Evolutionary conservation across 352 stramenopile genomes (phyloP), one percentile per base, ranked within the genome.

Genomic region (Phytophthora citrophthora): DNA sequence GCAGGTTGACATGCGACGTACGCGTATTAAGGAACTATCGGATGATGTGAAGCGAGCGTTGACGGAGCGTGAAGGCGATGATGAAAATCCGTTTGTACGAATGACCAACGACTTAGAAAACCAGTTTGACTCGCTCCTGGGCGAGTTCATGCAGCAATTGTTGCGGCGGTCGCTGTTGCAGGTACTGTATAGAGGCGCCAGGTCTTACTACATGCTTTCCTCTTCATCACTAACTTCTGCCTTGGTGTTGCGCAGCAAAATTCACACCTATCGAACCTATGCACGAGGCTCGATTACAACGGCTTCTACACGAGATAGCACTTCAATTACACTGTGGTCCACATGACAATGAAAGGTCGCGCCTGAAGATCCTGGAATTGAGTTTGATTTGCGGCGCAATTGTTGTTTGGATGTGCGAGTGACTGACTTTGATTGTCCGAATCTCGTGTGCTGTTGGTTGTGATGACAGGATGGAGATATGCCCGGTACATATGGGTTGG

Each of bases 61-160:
- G 20, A 93, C 82, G 0, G 85, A 89, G 8, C 72, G 76, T 15
- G 77, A 91, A 53, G 84, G 79, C 7, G 76, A 91, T 16, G 58
- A 73, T 26, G 88, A 90, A 20, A 94, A 94, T 40, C 77, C 76
- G 20, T 95, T 94, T 57, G 78, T 90, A 16, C 74, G 77, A 12
- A 89, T 89, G 66, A 95, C 87, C 5, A 77, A 80, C 46, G 84
- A 95, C 29, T 51, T 96, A 20, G 86, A 96, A 61, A 89, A 87
- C 40, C 86, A 94, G 18, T 97, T 97, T 46, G 86, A 97, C 57
- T 89, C 88, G 24, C 72, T 96, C 16, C 74, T 97, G 16, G 71
- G 69, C 7, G 82, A 96, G 38, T 97, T 97, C 41, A 96, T 98
- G 88, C 81, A 91, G 57, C 80, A 96, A 72, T 63, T 97, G 44